These are phyloP conservation scores for Takakia lepidozioides DNA, from an alignment of 225 moss, liverwort and hornwort genomes.

Conservation along the genomic window DNA sequence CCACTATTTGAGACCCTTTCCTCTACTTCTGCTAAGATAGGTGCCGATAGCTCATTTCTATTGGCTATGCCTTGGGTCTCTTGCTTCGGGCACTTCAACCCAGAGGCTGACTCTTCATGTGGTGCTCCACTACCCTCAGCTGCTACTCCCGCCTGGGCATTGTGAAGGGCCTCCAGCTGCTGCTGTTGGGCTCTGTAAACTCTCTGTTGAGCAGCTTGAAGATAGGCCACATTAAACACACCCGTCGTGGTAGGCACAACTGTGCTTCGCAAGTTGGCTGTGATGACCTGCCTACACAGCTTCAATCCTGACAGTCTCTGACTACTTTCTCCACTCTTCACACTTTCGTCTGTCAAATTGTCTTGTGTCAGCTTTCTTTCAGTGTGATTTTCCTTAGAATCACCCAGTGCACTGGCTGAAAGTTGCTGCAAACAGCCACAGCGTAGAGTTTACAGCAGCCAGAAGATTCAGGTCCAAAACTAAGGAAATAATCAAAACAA, in stretches of 20 bases:
- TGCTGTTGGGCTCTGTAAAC: not conserved
- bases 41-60: not conserved
- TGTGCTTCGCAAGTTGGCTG: not conserved
- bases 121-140: not conserved
- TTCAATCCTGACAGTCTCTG: constrained; percentile 1
- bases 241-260: no score
- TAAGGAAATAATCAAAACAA: not conserved
- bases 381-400: not conserved
- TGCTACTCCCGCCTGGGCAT: not conserved
- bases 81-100: not conserved
- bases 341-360: not conserved
- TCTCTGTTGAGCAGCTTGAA: not conserved
- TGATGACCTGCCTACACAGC: constrained; percentile 1
- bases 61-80: not conserved
- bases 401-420: not conserved
- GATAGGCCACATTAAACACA: not conserved
- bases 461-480: not conserved
- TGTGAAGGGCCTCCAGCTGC: not conserved
- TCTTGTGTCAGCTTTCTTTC: not conserved
- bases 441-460: not conserved
- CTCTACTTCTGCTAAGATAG: not conserved
- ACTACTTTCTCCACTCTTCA: not conserved
- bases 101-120: not conserved
- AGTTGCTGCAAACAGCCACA: not conserved
- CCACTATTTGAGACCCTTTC: not conserved